These are phyloP conservation scores for Prunus mongolica DNA, from an alignment of 306 rosid species.

Conservation along the genomic window DNA sequence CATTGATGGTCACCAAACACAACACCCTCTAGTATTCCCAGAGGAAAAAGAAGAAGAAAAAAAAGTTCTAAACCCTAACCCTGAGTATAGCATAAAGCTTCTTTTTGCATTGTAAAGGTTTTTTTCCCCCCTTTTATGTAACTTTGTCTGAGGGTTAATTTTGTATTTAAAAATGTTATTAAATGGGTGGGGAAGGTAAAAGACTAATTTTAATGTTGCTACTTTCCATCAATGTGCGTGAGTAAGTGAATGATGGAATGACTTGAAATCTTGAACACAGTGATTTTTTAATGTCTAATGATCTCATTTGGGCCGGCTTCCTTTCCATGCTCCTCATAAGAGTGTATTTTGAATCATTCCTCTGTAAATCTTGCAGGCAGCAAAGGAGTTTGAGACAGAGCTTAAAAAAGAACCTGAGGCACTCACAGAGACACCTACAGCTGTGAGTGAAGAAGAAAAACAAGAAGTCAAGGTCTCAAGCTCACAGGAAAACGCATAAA, in stretches of 20 bases:
- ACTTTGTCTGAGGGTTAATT: neutral
- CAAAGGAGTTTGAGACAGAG: slow-evolving; percentile 95
- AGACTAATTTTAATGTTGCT: neutral
- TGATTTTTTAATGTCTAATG: slow-evolving; percentile 1
- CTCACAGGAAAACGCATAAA: slow-evolving; percentile 69
- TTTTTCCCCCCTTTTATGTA: neutral
- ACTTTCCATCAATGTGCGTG: neutral
- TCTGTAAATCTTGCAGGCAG: slow-evolving; percentile 63
- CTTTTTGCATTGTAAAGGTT: neutral
- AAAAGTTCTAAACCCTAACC: neutral
- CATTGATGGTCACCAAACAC: neutral
- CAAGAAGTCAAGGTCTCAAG: slow-evolving; percentile 53
- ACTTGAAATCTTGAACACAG: neutral
- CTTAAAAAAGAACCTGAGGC: slow-evolving; percentile 67
- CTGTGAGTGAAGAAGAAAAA: slow-evolving; percentile 53
- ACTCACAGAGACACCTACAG: slow-evolving; percentile 40
- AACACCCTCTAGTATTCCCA: neutral
- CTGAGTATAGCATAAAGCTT: neutral
- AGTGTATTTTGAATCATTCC: slow-evolving; percentile 3
- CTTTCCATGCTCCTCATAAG: slow-evolving; percentile 7
- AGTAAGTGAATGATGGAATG: neutral
- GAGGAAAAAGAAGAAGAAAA: too few relatives aligned
- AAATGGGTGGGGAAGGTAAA: neutral
- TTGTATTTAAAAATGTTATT: neutral
- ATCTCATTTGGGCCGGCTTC: neutral